Conservation (phyloP, 305 asterid genomes). For the Fraxinus greggii region DNA sequence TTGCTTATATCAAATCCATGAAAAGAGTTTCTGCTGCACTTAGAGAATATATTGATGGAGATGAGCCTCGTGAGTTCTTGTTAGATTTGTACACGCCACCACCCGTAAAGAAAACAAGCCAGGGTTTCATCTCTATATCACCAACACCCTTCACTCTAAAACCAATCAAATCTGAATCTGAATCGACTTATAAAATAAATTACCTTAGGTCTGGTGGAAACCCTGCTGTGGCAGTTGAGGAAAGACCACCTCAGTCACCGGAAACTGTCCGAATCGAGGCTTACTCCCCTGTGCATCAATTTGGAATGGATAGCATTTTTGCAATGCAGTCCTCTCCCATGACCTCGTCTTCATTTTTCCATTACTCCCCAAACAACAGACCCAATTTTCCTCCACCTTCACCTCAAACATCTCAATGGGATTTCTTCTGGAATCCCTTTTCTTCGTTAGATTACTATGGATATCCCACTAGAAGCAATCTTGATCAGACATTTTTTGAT, state of each 20-base stretch:
- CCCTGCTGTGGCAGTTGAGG: slow-evolving; percentile 77
- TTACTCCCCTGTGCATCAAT: slow-evolving; percentile 26
- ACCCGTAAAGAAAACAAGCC: not conserved
- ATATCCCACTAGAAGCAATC: slow-evolving; percentile 36
- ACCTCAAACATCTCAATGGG: slow-evolving; percentile 89
- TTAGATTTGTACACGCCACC: slow-evolving; percentile 10
- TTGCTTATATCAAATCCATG: slow-evolving; percentile 79
- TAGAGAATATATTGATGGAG: slow-evolving; percentile 78
- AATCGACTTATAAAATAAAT: slow-evolving; percentile 52
- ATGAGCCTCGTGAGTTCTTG: slow-evolving; percentile 46
- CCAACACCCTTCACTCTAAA: slow-evolving; percentile 50
- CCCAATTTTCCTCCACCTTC: slow-evolving; percentile 30
- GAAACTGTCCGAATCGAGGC: slow-evolving; percentile 65
- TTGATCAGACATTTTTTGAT: slow-evolving; percentile 6
- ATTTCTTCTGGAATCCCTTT: slow-evolving; percentile 96
- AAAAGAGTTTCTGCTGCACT: slow-evolving; percentile 86
- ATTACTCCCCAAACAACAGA: slow-evolving; percentile 49
- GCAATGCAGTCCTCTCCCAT: slow-evolving; percentile 60
- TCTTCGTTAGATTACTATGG: slow-evolving; percentile 84
- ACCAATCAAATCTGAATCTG: slow-evolving; percentile 42
- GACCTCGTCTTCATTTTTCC: slow-evolving; percentile 51
- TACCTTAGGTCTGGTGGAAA: slow-evolving; percentile 73
- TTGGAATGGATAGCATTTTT: slow-evolving; percentile 23
- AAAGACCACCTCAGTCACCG: slow-evolving; percentile 75
- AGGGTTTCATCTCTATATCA: slow-evolving; percentile 6